These are phyloP conservation scores for Claviceps lovelessii DNA, from an alignment of 2,329 filamentous ascomycete genomes.

Conservation along the genomic window DNA sequence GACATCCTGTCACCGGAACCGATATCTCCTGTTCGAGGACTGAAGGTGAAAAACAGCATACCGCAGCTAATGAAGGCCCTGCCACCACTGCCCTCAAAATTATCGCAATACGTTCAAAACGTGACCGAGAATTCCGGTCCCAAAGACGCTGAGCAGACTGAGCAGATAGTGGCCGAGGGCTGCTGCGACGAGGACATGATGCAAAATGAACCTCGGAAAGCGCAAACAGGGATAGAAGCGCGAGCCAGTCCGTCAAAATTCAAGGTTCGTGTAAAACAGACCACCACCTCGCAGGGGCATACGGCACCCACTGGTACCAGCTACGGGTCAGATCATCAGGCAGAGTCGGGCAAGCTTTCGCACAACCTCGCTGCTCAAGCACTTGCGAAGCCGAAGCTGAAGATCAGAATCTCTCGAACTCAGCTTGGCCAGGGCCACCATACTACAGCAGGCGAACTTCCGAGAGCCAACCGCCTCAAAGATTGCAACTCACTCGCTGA, in stretches of 20 bases:
- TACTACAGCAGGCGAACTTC: conserved; percentile 6
- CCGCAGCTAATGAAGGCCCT: conserved; percentile 39
- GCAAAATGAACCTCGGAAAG: not conserved
- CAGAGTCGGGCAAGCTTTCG: not conserved
- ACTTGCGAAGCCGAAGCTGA: conserved; percentile 15
- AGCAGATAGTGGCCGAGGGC: not conserved
- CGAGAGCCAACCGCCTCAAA: conserved; percentile 15
- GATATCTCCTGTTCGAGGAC: conserved; percentile 30
- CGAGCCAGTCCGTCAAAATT: conserved; percentile 12
- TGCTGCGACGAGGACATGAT: not conserved
- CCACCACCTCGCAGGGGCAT: conserved; percentile 8
- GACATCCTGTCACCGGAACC: conserved; percentile 32
- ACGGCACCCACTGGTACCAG: not conserved
- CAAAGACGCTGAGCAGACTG: not conserved
- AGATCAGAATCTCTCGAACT: conserved; percentile 19
- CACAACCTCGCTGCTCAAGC: not conserved
- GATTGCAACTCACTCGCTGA: conserved; percentile 20
- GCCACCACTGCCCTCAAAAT: conserved; percentile 28
- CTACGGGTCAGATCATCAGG: not conserved
- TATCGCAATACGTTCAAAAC: not conserved
- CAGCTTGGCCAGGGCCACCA: conserved; percentile 12
- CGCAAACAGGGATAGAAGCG: not conserved
- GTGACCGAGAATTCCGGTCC: not conserved
- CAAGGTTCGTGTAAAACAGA: conserved; percentile 15
- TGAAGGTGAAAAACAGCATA: conserved; percentile 34